These are phyloP conservation scores for Cladosporium sp. DNA, from an alignment of 2,329 filamentous ascomycete genomes.

Conservation along the genomic window DNA sequence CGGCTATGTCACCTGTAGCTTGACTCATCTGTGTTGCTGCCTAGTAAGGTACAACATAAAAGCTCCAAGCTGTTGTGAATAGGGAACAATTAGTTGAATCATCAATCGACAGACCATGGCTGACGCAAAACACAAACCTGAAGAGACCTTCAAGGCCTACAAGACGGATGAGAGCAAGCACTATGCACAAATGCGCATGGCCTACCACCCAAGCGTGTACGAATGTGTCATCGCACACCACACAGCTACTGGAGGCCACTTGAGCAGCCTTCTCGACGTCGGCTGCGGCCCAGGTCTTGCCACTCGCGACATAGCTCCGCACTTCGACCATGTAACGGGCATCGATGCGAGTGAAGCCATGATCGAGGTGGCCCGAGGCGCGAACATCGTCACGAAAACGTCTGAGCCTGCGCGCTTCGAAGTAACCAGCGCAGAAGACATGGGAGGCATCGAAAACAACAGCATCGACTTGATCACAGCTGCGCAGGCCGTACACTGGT, in stretches of 20 bases:
- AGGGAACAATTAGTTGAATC: no score
- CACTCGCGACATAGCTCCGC: slow-evolving; percentile 41
- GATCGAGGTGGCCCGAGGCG: slow-evolving; percentile 35
- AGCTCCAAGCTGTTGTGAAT: no score
- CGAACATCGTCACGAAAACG: slow-evolving; percentile 3
- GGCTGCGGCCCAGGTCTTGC: slow-evolving; percentile 56
- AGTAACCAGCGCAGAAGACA: slow-evolving; percentile 16
- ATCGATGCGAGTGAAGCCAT: slow-evolving; percentile 52
- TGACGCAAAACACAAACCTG: neutral
- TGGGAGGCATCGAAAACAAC: neutral
- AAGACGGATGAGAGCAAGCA: neutral
- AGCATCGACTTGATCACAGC: slow-evolving; percentile 22
- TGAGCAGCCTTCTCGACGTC: slow-evolving; percentile 51
- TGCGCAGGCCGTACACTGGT: slow-evolving; percentile 47
- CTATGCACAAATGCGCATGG: slow-evolving; percentile 6
- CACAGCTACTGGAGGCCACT: slow-evolving; percentile 37
- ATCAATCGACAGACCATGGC: neutral
- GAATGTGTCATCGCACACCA: slow-evolving; percentile 46
- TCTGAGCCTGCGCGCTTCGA: slow-evolving; percentile 14
- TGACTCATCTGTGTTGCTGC: no score
- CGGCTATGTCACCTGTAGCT: no score
- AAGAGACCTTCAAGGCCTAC: neutral
- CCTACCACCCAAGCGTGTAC: slow-evolving; percentile 48
- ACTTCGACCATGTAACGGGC: slow-evolving; percentile 47
- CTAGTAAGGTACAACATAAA: neutral